A percentile compares a stretch with the other conserved stretches of the same genome.
phyloP scores from a whole-genome alignment of 2,329 filamentous ascomycete species.

The Penicillium sp. region DNA sequence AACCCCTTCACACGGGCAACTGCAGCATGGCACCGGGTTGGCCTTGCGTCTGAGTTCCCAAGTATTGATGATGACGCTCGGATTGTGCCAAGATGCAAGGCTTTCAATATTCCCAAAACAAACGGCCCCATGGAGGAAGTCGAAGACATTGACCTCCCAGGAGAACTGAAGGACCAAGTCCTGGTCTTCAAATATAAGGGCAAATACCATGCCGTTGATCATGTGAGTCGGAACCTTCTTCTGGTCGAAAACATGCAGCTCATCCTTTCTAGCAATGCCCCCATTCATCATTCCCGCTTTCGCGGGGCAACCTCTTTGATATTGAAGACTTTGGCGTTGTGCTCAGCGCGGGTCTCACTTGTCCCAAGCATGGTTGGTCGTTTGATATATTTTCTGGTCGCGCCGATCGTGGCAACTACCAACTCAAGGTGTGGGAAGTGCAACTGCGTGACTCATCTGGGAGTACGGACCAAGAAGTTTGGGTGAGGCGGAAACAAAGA shows the following conservation, averaged over 20 bases:
- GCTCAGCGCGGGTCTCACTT: slow-evolving; percentile 56
- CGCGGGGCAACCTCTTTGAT: slow-evolving; percentile 62
- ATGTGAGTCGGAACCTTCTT: slow-evolving; percentile 47
- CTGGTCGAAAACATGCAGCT: neutral
- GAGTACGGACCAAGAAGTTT: slow-evolving; percentile 30
- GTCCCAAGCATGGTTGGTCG: slow-evolving; percentile 69
- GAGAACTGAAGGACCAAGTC: slow-evolving; percentile 57
- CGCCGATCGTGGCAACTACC: slow-evolving; percentile 62
- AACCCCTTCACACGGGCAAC: slow-evolving; percentile 21
- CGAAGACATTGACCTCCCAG: slow-evolving; percentile 34
- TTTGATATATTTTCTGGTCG: slow-evolving; percentile 66
- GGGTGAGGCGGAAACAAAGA: slow-evolving; percentile 36
- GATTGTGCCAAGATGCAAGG: slow-evolving; percentile 55
- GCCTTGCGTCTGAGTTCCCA: slow-evolving; percentile 54
- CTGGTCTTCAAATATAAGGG: slow-evolving; percentile 63
- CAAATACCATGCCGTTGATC: slow-evolving; percentile 66
- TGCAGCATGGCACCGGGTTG: slow-evolving; percentile 53
- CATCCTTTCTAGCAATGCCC: slow-evolving; percentile 57
- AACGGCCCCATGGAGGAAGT: slow-evolving; percentile 26
- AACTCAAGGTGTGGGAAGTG: slow-evolving; percentile 62
- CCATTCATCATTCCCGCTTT: slow-evolving; percentile 65
- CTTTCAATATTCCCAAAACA: slow-evolving; percentile 50
- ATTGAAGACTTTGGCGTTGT: slow-evolving; percentile 67
- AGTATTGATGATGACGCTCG: slow-evolving; percentile 46
- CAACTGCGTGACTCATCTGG: slow-evolving; percentile 46